phyloP scores from a whole-genome alignment of 305 asterid species.

The Ajuga reptans region DNA sequence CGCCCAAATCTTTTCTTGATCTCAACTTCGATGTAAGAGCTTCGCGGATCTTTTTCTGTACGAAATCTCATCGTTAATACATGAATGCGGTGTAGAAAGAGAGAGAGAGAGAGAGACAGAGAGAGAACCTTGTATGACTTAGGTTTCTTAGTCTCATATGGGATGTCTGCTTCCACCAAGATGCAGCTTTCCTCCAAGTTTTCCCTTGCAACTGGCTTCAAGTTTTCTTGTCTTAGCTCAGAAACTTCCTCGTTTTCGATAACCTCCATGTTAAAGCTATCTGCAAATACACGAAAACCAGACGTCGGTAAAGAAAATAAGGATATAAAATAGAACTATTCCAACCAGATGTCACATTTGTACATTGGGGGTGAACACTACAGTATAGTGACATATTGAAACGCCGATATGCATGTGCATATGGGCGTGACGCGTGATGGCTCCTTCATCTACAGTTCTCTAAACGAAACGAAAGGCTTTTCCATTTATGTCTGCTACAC shows the following conservation, averaged over 20 bases:
- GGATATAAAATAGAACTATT: not conserved
- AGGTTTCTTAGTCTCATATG: constrained; percentile 33
- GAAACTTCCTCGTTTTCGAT: constrained; percentile 27
- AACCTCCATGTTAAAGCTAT: constrained; percentile 29
- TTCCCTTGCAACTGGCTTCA: constrained; percentile 29
- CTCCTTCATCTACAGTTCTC: not conserved
- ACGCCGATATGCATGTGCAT: not conserved
- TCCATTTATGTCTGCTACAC: too few species aligned
- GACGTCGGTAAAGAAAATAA: not conserved
- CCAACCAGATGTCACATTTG: not conserved
- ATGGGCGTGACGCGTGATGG: not conserved
- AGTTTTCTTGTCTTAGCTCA: constrained; percentile 22
- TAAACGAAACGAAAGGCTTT: too few species aligned
- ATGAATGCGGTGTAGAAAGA: not conserved
- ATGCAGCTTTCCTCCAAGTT: constrained; percentile 56
- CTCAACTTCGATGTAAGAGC: constrained; percentile 58
- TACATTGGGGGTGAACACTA: too few species aligned
- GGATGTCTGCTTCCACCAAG: constrained; percentile 45
- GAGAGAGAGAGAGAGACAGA: not conserved
- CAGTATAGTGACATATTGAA: too few species aligned
- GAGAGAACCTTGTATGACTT: constrained; percentile 70
- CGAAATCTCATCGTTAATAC: constrained; percentile 4
- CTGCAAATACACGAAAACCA: constrained; percentile 19
- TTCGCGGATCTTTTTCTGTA: constrained; percentile 60
- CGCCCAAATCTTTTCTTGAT: constrained; percentile 36